Base-by-base conservation (phyloP, 1,284 basidiomycete genomes). In the Somion occarium region DNA sequence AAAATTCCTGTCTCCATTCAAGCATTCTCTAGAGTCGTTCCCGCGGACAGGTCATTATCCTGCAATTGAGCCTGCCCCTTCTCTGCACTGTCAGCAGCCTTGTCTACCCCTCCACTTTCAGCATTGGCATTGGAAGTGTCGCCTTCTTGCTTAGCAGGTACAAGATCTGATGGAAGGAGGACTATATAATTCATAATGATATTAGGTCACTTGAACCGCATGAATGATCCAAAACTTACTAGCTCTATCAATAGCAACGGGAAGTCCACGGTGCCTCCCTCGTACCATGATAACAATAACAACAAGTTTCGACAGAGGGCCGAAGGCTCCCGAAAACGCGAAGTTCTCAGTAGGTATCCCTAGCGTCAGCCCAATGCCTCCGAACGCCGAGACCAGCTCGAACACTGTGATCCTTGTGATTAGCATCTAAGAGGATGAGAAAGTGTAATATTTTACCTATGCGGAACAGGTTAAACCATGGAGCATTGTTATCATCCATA, bases 381-480 rank as follows among this genome's bases (percentile, higher is more conserved):
- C 79, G 56, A 82, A 83, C 0, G 81, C 82, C 11, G 77, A 80
- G 5, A 79, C 76, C n/a, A 79, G 61, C 61, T 80, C 78, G 54
- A 79, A 79, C 7, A 72, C 68, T 76, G 59, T 47, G 63, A 34
- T 34, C 30, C 7, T 34, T 7, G 30, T 34, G 24, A 43, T 41
- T 41, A 9, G 18, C 13, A 9, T 41, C 18, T 41, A 7, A 9
- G 18, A n/a, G 11, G 23, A 22, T 11, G 42, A 7, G 15, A 7
- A 11, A 5, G 24, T 1, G 25, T 24, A 47, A n/a, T 9, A 3
- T 42, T 59, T 3, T 22, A 60, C 63, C 51, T 37, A 66, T 62
- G 19, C 73, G 65, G 69, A 86, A 88, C 34, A 85, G 61, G 61
- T 82, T 82, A 66, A 88, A 85, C 76, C 78, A 85, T 38, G 76